phyloP scores from a whole-genome alignment of 495 filamentous ascomycete genomes.

The Talaromyces stipitatus region DNA sequence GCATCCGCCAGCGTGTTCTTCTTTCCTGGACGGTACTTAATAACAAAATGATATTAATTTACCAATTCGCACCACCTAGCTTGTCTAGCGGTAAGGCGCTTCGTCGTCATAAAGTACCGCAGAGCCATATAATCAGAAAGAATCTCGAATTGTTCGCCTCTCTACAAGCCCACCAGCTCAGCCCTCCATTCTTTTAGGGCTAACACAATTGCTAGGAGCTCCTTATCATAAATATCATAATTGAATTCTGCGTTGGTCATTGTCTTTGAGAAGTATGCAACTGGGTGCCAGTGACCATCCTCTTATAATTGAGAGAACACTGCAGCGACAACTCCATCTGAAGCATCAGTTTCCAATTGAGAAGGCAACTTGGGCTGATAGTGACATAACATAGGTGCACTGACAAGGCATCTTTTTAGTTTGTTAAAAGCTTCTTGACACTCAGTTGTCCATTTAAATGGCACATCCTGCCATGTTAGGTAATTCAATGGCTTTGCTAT shows the following conservation, averaged over 20 bases:
- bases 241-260: conserved; percentile 11
- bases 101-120: conserved; percentile 18
- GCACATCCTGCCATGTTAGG: conserved; percentile 10
- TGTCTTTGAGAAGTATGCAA: conserved; percentile 20
- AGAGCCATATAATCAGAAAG: conserved; percentile 15
- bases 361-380: background rate
- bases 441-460: conserved; percentile 39
- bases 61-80: conserved; percentile 16
- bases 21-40: conserved; percentile 7
- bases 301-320: conserved; percentile 8
- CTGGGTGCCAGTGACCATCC: conserved; percentile 5
- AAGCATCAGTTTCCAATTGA: conserved; percentile 11
- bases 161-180: conserved; percentile 10
- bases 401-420: conserved; percentile 8
- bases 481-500: conserved; percentile 8
- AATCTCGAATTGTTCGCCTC: conserved; percentile 7
- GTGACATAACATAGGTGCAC: background rate
- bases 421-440: conserved; percentile 54
- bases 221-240: conserved; percentile 26
- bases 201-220: conserved; percentile 14
- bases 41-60: conserved; percentile 7
- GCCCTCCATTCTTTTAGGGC: conserved; percentile 20
- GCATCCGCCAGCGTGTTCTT: conserved; percentile 11
- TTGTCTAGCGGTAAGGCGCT: conserved; percentile 11
- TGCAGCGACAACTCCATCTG: conserved; percentile 3